Conservation (phyloP, 306 rosid species). For the Acacia acuminata region DNA sequence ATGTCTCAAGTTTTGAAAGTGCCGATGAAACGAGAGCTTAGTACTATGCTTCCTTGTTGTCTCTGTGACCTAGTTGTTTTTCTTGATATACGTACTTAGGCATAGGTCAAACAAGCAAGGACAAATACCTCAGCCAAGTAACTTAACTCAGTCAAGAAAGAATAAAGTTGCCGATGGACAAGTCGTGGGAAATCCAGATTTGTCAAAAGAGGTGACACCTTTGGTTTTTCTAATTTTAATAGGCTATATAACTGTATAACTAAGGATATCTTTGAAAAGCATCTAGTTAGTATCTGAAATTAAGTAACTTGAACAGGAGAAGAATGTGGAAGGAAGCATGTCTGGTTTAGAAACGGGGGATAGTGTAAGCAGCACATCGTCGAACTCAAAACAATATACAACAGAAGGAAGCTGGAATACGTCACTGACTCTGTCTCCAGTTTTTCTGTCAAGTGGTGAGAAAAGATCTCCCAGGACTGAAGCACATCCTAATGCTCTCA, state of each 20-base stretch:
- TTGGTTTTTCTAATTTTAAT: not conserved
- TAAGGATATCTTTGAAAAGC: not conserved
- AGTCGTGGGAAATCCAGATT: slow-evolving; percentile 29
- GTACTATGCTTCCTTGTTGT: not conserved
- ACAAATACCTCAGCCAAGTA: slow-evolving; percentile 34
- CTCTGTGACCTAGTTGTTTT: slow-evolving; percentile 22
- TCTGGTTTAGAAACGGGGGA: slow-evolving; percentile 35
- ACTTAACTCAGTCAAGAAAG: slow-evolving; percentile 24
- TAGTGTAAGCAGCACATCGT: slow-evolving; percentile 50
- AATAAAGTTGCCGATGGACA: slow-evolving; percentile 25
- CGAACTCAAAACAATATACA: slow-evolving; percentile 36
- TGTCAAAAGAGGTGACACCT: slow-evolving; percentile 46
- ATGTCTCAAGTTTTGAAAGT: not conserved
- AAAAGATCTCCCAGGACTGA: slow-evolving; percentile 57
- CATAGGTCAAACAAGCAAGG: slow-evolving; percentile 41
- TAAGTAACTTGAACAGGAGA: slow-evolving; percentile 35
- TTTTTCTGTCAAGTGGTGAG: slow-evolving; percentile 33
- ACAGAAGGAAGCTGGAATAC: slow-evolving; percentile 35
- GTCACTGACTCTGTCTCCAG: slow-evolving; percentile 63
- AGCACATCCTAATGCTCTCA: slow-evolving; percentile 74
- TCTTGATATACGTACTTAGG: slow-evolving; percentile 35
- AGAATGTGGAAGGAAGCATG: slow-evolving; percentile 28
- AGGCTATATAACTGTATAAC: not conserved
- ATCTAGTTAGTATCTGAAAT: not conserved
- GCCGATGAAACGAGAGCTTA: not conserved